A percentile compares a stretch with the other conserved stretches of the same genome.
Evolutionary conservation across 2,329 filamentous ascomycete genomes (phyloP).

Genomic region (Colletotrichum gloeosporioides): DNA sequence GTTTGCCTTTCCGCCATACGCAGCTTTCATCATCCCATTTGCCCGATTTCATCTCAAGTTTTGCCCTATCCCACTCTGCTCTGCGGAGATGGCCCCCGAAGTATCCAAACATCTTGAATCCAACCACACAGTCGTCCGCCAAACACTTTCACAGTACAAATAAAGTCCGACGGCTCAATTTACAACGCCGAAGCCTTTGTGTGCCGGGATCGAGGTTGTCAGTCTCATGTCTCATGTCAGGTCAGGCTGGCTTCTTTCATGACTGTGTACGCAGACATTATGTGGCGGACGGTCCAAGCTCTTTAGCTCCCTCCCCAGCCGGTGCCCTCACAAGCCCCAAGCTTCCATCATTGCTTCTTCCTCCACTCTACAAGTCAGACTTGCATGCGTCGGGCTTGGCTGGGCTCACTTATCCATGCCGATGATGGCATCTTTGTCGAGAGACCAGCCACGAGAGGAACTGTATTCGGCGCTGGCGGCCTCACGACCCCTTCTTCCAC

Average conservation of each 20-base stretch:
- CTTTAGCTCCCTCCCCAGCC: not conserved
- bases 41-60: not conserved
- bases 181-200: not conserved
- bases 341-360: not conserved
- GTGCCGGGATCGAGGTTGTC: not conserved
- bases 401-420: not conserved
- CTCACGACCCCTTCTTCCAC: not conserved
- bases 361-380: not conserved
- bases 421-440: not conserved
- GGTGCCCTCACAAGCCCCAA: slow-evolving; percentile 4
- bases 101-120: not conserved
- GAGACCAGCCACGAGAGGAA: not conserved
- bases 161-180: not conserved
- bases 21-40: slow-evolving; percentile 3
- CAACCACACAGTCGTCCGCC: not conserved
- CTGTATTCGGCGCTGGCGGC: not conserved
- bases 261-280: not conserved
- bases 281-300: slow-evolving; percentile 2
- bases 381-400: not conserved
- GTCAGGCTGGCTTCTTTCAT: not conserved
- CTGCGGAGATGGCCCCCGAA: not conserved
- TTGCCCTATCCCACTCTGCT: not conserved
- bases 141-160: not conserved
- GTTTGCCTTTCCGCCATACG: slow-evolving; percentile 6
- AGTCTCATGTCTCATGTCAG: not conserved